These are phyloP conservation scores for Elsinoe batatas DNA, from an alignment of 2,329 filamentous ascomycete species.

Conservation along the genomic window DNA sequence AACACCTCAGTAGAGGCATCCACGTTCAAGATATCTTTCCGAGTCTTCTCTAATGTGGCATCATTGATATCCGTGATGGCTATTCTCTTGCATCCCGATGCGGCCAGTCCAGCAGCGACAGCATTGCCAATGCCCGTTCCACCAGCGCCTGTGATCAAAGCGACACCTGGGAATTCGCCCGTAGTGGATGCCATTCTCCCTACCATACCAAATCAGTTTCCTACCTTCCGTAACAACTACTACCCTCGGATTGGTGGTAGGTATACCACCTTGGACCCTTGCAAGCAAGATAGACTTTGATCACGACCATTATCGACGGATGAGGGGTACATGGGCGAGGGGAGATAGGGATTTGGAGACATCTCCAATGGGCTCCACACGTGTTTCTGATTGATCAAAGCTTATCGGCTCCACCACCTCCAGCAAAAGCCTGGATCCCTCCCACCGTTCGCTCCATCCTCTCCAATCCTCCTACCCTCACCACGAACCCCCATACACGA, in stretches of 20 bases:
- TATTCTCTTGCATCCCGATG: conserved; percentile 36
- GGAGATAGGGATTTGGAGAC: background rate
- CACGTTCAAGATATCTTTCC: conserved; percentile 23
- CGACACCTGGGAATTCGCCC: conserved; percentile 23
- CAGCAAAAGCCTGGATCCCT: background rate
- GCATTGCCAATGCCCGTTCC: conserved; percentile 35
- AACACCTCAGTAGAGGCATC: conserved; percentile 21
- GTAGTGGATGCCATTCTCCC: background rate
- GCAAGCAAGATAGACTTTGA: background rate
- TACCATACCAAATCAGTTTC: background rate
- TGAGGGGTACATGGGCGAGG: background rate
- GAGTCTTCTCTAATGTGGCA: conserved; percentile 27
- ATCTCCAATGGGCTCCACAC: background rate
- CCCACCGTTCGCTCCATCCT: background rate
- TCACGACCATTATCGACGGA: background rate
- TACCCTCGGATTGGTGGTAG: background rate
- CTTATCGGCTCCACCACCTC: background rate
- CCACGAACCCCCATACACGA: background rate
- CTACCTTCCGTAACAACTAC: background rate
- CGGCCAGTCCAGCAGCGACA: conserved; percentile 36
- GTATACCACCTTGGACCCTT: background rate
- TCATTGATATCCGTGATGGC: conserved; percentile 33
- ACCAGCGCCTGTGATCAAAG: conserved; percentile 26
- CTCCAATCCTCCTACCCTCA: background rate
- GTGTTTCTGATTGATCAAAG: no score